Evolutionary conservation across 495 filamentous ascomycete species (phyloP).

Genomic region (Penicillium simplicissimum): DNA sequence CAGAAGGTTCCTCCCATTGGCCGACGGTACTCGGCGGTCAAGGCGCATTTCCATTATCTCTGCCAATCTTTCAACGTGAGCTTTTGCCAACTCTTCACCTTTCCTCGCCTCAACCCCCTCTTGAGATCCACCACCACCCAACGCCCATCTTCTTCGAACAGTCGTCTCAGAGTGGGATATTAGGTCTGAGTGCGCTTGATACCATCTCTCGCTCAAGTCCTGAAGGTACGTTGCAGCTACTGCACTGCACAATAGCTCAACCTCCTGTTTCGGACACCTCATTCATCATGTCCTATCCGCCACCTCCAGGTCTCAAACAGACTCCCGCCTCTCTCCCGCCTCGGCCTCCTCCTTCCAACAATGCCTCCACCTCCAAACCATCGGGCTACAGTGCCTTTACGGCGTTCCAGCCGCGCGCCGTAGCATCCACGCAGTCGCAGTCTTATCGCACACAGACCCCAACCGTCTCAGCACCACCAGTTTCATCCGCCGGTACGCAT

Average conservation of each 20-base stretch:
- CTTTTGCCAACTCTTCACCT: slow-evolving; percentile 1
- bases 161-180: not conserved
- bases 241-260: slow-evolving; percentile 38
- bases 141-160: not conserved
- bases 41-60: slow-evolving; percentile 2
- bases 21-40: not conserved
- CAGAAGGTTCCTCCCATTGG: not conserved
- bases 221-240: slow-evolving; percentile 62
- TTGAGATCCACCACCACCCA: not conserved
- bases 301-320: slow-evolving; percentile 82
- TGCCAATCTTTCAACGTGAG: slow-evolving; percentile 1
- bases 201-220: slow-evolving; percentile 44
- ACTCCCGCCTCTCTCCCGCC: slow-evolving; percentile 75
- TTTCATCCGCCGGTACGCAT: slow-evolving; percentile 41
- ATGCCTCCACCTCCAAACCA: slow-evolving; percentile 32
- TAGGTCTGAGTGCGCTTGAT: not conserved
- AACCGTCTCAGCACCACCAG: slow-evolving; percentile 44
- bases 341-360: slow-evolving; percentile 71
- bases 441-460: slow-evolving; percentile 45
- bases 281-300: slow-evolving; percentile 95
- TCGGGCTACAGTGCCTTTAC: slow-evolving; percentile 47
- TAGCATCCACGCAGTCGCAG: slow-evolving; percentile 53
- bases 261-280: slow-evolving; percentile 50
- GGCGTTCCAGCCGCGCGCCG: slow-evolving; percentile 64
- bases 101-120: not conserved